phyloP scores from a whole-genome alignment of 2,329 filamentous ascomycete species.

The Botrytis fabae region DNA sequence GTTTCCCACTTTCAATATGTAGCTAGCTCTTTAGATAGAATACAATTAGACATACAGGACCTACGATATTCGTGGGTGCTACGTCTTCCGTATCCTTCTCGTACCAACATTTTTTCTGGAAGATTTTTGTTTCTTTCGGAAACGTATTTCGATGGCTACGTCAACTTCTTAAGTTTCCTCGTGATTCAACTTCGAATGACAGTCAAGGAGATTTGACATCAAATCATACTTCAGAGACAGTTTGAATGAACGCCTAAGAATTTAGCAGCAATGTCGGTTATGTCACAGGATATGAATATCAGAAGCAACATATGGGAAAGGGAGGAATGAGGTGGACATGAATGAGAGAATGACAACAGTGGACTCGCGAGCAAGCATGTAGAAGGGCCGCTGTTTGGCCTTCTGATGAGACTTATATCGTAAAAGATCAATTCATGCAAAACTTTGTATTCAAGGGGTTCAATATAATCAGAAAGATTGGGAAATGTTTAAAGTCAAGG shows the following conservation, averaged over 20 bases:
- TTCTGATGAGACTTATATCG: neutral
- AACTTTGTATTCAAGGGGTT: neutral
- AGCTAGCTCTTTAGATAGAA: too few relatives aligned
- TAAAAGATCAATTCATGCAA: neutral
- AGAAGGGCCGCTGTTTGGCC: too few relatives aligned
- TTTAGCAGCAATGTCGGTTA: neutral
- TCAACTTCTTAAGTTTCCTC: neutral
- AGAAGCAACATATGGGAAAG: neutral
- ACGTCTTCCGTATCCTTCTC: too few relatives aligned
- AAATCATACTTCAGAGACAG: neutral
- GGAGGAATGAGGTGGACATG: too few relatives aligned
- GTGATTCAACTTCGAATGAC: neutral
- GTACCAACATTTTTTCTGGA: neutral
- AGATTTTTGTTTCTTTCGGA: neutral
- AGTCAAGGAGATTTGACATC: fast-evolving
- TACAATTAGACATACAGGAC: too few relatives aligned
- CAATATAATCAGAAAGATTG: neutral
- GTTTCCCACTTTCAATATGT: too few relatives aligned
- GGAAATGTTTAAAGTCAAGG: neutral
- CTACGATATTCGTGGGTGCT: too few relatives aligned
- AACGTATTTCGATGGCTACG: neutral
- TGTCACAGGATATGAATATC: neutral
- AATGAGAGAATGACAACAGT: too few relatives aligned
- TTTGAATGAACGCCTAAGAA: neutral
- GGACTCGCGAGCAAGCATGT: too few relatives aligned